Evolutionary conservation across 208 protist genomes (phyloP), one percentile per base, ranked within the genome.

Genomic region (Trypanosoma grayi): DNA sequence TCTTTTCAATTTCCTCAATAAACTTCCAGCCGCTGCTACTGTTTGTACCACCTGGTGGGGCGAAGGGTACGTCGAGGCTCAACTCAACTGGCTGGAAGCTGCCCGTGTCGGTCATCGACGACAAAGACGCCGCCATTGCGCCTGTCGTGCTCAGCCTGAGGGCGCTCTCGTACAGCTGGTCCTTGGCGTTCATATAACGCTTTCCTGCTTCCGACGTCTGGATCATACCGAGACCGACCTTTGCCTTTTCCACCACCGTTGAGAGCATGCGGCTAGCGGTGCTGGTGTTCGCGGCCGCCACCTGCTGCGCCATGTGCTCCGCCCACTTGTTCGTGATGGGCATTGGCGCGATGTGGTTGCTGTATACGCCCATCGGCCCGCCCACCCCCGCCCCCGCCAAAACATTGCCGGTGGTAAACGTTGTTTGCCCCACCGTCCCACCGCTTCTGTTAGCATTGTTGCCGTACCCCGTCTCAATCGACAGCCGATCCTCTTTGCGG

Each of bases 301-400:
- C 52, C 45, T 72, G 46, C 30, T 77, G 39, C 8, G 64, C 60
- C 66, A 73, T 70, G 27, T 78, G 66, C 31, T 75, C 68, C 0
- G 75, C 66, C 75, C 78, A 81, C 40, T 58, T 65, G 54, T 79
- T 89, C 28, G 56, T 73, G 34, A 43, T 30, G 27, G 78, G 77
- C 78, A 85, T 82, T 33, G 76, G 71, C 3, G 58, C 78, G 33
- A 83, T 73, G 46, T 71, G 46, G 34, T 52, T 52, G 22, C 41
- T 56, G 25, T 60, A 39, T 52, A 25, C 31, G 11, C 39, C 36
- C 7, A 51, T 56, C 25, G 55, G 16, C 16, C 44, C 37, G 39
- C 31, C 54, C 11, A 39, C 5, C 20, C 28, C 3, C 53, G 28
- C 16, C 37, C 20, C 50, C 27, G 45, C 43, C 39, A 22, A 44